Evolutionary conservation across 2,329 filamentous ascomycete genomes (phyloP).

Genomic region (Microthyrium microscopicum): DNA sequence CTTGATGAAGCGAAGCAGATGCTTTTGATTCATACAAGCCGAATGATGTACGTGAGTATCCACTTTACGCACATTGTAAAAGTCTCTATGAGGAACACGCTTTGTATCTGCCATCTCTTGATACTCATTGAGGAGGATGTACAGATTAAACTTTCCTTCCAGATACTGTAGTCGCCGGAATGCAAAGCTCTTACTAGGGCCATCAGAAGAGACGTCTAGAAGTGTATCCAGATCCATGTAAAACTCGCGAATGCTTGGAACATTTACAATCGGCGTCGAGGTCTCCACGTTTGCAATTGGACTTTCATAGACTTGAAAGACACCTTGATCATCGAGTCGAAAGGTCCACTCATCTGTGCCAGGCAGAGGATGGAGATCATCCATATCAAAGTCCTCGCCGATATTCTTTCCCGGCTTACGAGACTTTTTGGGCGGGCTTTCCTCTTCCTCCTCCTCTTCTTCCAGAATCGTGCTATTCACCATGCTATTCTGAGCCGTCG

Average conservation of each 20-base stretch:
- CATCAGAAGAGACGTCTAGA: slow-evolving; percentile 79
- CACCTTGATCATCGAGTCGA: slow-evolving; percentile 63
- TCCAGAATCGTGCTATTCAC: slow-evolving; percentile 21
- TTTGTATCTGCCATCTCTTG: slow-evolving; percentile 97
- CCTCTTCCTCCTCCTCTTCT: slow-evolving; percentile 15
- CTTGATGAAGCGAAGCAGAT: slow-evolving; percentile 95
- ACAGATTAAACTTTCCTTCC: slow-evolving; percentile 93
- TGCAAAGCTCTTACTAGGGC: slow-evolving; percentile 91
- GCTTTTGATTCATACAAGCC: slow-evolving; percentile 99
- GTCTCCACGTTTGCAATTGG: slow-evolving; percentile 30
- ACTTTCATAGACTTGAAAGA: slow-evolving; percentile 83
- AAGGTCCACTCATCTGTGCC: slow-evolving; percentile 55
- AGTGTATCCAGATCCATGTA: slow-evolving; percentile 89
- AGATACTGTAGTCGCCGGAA: slow-evolving; percentile 89
- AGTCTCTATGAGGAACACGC: slow-evolving; percentile 91
- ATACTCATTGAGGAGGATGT: slow-evolving; percentile 85
- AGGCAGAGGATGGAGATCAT: slow-evolving; percentile 61
- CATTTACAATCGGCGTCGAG: slow-evolving; percentile 54
- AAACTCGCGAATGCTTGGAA: slow-evolving; percentile 88
- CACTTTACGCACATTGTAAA: slow-evolving; percentile 97
- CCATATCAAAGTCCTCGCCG: slow-evolving; percentile 78
- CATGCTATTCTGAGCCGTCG: slow-evolving; percentile 14
- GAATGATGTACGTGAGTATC: slow-evolving; percentile 99
- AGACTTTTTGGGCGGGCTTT: slow-evolving; percentile 29
- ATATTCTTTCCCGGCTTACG: slow-evolving; percentile 82